Conservation (phyloP, 2,329 filamentous ascomycete species). For the Beauveria medogensis region DNA sequence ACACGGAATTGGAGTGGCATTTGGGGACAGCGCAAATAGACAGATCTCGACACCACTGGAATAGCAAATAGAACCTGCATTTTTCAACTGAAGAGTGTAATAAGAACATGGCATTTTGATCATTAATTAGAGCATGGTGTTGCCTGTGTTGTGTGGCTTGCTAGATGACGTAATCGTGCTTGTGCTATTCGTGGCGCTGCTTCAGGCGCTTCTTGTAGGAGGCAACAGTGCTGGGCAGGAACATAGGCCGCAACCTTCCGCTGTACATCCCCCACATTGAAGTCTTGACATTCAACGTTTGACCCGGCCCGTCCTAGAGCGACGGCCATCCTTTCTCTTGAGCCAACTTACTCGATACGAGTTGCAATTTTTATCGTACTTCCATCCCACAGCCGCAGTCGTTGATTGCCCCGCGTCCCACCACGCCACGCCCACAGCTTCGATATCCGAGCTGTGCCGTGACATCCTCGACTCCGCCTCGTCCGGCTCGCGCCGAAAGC, state of each 20-base stretch:
- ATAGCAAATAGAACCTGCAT: slow-evolving; percentile 12
- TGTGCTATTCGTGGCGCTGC: neutral
- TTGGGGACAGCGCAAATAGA: slow-evolving; percentile 12
- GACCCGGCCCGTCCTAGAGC: neutral
- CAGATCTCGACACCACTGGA: slow-evolving; percentile 12
- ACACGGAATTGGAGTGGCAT: slow-evolving; percentile 9
- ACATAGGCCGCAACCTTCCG: neutral
- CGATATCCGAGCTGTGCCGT: neutral
- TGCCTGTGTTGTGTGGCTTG: neutral
- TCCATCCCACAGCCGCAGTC: too few species aligned
- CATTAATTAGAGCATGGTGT: neutral
- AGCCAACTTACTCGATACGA: neutral
- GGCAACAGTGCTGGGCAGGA: neutral
- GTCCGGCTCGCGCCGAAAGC: slow-evolving; percentile 5
- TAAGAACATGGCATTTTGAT: too few species aligned
- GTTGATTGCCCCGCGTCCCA: neutral
- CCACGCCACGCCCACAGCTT: neutral
- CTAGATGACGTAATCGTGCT: slow-evolving; percentile 6
- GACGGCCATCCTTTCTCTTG: neutral
- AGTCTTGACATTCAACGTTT: neutral
- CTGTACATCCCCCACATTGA: slow-evolving; percentile 5
- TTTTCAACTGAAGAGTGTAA: neutral
- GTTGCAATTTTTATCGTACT: neutral
- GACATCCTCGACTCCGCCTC: slow-evolving; percentile 8
- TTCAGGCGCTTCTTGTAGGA: too few species aligned